Percentiles rank a stretch among this genome's conserved stretches.
Evolutionary conservation across 2,329 filamentous ascomycete genomes (phyloP).

Genomic region (Sordariomycetes sp.): DNA sequence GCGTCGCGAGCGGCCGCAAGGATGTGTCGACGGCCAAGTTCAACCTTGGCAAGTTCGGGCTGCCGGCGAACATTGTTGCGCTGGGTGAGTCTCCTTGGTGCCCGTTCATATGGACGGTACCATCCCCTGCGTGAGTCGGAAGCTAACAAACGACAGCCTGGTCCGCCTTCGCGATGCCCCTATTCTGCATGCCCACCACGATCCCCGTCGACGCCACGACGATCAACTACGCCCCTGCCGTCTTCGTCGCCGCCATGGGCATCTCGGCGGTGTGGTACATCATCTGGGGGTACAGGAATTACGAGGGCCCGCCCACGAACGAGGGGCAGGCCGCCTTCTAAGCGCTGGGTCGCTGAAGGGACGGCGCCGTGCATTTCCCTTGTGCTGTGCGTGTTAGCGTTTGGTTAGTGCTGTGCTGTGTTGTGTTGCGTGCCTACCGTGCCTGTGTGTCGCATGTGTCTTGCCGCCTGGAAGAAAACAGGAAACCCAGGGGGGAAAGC

Average conservation of each 20-base stretch:
- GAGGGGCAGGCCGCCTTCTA: neutral
- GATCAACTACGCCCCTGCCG: conserved; percentile 65
- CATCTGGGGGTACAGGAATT: conserved; percentile 56
- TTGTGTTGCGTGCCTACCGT: neutral
- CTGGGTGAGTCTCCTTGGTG: conserved; percentile 33
- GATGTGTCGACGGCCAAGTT: conserved; percentile 44
- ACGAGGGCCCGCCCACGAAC: conserved; percentile 44
- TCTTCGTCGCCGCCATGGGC: conserved; percentile 53
- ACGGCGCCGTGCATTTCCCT: too few species aligned
- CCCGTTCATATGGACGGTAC: neutral
- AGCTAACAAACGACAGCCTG: conserved; percentile 30
- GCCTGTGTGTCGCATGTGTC: too few species aligned
- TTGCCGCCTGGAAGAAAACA: too few species aligned
- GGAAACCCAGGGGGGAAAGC: too few species aligned
- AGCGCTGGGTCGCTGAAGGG: neutral
- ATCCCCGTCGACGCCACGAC: conserved; percentile 43
- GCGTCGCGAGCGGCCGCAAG: conserved; percentile 43
- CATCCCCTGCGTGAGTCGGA: neutral
- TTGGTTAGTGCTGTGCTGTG: conserved; percentile 5
- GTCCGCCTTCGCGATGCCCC: conserved; percentile 54
- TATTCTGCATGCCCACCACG: conserved; percentile 60
- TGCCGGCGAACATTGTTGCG: conserved; percentile 49
- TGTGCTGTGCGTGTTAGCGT: too few species aligned
- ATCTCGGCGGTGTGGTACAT: conserved; percentile 56
- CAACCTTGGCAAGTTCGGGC: conserved; percentile 47